Conservation (phyloP, 495 filamentous ascomycete species). For the Lophiostoma macrostomum region DNA sequence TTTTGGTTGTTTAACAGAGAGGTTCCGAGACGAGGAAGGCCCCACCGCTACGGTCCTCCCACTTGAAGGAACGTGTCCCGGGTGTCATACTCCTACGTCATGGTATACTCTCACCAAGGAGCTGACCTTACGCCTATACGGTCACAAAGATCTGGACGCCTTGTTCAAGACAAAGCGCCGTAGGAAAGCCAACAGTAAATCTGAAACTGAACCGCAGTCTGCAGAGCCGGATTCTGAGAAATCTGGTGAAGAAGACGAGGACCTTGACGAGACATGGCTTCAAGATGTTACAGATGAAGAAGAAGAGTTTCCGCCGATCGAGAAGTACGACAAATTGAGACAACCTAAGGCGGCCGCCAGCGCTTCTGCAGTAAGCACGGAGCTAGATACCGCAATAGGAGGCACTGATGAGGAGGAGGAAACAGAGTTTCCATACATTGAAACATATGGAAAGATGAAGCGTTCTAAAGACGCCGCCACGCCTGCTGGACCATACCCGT, state of each 20-base stretch:
- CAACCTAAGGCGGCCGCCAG: too few species aligned
- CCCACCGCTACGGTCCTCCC: constrained; percentile 59
- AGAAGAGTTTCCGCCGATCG: neutral
- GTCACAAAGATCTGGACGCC: constrained; percentile 59
- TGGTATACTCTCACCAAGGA: constrained; percentile 85
- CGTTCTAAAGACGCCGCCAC: too few species aligned
- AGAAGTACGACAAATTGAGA: too few species aligned
- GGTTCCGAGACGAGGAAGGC: constrained; percentile 53
- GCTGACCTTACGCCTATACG: constrained; percentile 66
- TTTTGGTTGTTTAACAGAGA: constrained; percentile 68
- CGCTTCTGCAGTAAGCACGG: too few species aligned
- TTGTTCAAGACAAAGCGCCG: constrained; percentile 57
- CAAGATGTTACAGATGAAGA: constrained; percentile 21
- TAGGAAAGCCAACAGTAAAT: constrained; percentile 24
- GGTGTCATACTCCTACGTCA: constrained; percentile 57
- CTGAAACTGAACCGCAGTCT: constrained; percentile 9
- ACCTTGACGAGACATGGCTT: constrained; percentile 25
- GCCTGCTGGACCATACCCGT: too few species aligned
- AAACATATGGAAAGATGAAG: too few species aligned
- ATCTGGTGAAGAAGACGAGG: constrained; percentile 30
- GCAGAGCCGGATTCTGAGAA: constrained; percentile 8
- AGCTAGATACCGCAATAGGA: too few species aligned
- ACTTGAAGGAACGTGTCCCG: constrained; percentile 66
- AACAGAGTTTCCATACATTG: too few species aligned
- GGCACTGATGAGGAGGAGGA: too few species aligned